Evolutionary conservation across 1,284 basidiomycete genomes (phyloP).

Genomic region (Papiliotrema fonsecae): DNA sequence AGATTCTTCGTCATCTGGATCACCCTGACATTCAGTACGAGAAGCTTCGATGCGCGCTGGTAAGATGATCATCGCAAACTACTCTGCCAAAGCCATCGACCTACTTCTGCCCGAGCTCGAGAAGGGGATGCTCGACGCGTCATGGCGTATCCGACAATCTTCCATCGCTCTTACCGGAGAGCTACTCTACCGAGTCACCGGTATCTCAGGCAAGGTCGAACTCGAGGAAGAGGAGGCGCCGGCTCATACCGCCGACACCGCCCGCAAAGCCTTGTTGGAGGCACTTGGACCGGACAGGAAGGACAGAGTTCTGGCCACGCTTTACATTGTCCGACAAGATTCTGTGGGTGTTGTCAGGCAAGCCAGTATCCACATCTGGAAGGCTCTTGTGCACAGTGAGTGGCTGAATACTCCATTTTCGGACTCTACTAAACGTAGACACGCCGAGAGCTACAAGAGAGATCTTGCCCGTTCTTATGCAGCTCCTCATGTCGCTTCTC

Average conservation of each 20-base stretch:
- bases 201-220: constrained; percentile 87
- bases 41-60: constrained; percentile 99
- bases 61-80: constrained; percentile 96
- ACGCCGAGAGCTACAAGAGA: constrained; percentile 69
- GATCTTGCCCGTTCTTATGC: constrained; percentile 80
- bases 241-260: constrained; percentile 67
- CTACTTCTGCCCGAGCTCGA: constrained; percentile 92
- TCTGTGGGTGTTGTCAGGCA: constrained; percentile 84
- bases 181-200: constrained; percentile 94
- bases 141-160: constrained; percentile 94
- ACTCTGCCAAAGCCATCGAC: constrained; percentile 87
- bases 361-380: constrained; percentile 95
- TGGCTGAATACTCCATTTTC: constrained; percentile 4
- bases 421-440: constrained; percentile 22
- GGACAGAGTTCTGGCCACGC: constrained; percentile 81
- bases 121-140: constrained; percentile 86
- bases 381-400: constrained; percentile 82
- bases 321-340: constrained; percentile 94
- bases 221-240: constrained; percentile 71
- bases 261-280: constrained; percentile 78
- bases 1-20: too few relatives aligned
- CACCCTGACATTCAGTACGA: constrained; percentile 54
- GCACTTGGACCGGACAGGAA: constrained; percentile 83
- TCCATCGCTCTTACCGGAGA: constrained; percentile 96
- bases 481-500: constrained; percentile 68